Base-by-base conservation (phyloP, 495 filamentous ascomycete genomes). In the Tuber indicum region DNA sequence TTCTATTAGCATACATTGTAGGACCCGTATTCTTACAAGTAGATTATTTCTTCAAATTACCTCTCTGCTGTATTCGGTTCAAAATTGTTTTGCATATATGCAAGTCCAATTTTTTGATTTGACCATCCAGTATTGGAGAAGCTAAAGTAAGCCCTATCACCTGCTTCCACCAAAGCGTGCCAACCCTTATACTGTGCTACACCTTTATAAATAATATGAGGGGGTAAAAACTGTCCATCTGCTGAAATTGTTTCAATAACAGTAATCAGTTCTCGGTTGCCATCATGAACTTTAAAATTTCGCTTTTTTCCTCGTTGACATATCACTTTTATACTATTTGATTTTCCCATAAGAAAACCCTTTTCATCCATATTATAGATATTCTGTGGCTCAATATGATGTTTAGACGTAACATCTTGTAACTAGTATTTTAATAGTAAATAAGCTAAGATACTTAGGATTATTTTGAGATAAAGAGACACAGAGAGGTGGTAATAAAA, bases 101-200 rank as follows among this genome's bases (percentile, higher is more conserved):
- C 43, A n/a, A 84, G 49, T 3, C 76, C 75, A 10, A 84, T 74
- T 45, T 81, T 45, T 71, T 79, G 52, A 58, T 75, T 75, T 14
- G 82, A 83, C 78, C 78, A 83, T 9, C 82, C 78, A 32, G 76
- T 83, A 1, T 72, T 14, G 36, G 77, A 76, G 47, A 17, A 16
- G 5, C 32, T 49, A 76, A 78, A 78, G 4, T 32, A 49, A 5
- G 70, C 74, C 39, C 66, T 32, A 69, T 74, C 39, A 44, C n/a
- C n/a, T 0, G 0, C 36, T 44, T 76, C 26, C 32, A 74, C 73
- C 5, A 43, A n/a, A 41, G 71, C 47, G 36, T 73, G 26, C 75
- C 75, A 76, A n/a, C 75, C 71, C 2, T 21, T 14, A 26, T 73
- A 76, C 10, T 76, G 71, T 43, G 44, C 71, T 3, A 17, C 23